Percentiles rank a stretch among this genome's conserved stretches.
Conservation (phyloP, 371 early-diverging fungal genomes). For the Mucor indicus region DNA sequence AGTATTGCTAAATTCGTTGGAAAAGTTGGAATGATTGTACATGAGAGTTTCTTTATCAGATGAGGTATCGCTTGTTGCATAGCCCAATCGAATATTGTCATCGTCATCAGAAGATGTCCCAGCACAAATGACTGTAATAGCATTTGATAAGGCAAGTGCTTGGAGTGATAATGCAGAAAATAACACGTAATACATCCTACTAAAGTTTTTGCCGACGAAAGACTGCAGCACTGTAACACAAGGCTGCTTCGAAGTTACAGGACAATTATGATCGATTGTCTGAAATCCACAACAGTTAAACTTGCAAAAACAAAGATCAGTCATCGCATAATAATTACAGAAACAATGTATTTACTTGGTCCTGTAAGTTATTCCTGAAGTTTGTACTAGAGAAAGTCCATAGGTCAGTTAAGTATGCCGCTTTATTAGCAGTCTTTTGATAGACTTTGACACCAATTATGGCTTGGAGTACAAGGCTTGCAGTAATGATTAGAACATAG, state of each 20-base stretch:
- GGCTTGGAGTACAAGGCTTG: conserved; percentile 39
- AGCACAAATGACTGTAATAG: conserved; percentile 39
- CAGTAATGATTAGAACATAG: conserved; percentile 37
- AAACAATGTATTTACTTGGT: conserved; percentile 14
- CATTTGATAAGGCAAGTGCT: conserved; percentile 40
- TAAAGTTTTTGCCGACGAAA: conserved; percentile 27
- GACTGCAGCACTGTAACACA: conserved; percentile 24
- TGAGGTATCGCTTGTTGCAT: conserved; percentile 38
- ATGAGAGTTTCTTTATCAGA: too few relatives aligned
- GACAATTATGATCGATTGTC: conserved; percentile 28
- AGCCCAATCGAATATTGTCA: conserved; percentile 41
- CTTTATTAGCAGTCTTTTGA: conserved; percentile 31
- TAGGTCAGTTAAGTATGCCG: conserved; percentile 27
- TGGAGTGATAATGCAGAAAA: conserved; percentile 45
- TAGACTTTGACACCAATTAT: conserved; percentile 42
- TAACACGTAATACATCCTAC: conserved; percentile 32
- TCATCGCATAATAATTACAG: not conserved
- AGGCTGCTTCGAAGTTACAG: conserved; percentile 22
- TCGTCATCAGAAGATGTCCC: conserved; percentile 27
- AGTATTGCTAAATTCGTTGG: too few relatives aligned
- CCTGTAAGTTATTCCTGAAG: conserved; percentile 26
- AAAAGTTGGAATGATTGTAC: too few relatives aligned
- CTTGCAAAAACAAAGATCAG: conserved; percentile 7
- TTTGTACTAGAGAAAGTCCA: conserved; percentile 25
- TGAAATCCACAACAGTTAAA: conserved; percentile 48